Base-by-base conservation (phyloP, 78 protist genomes). In the Dictyostelium purpureum region DNA sequence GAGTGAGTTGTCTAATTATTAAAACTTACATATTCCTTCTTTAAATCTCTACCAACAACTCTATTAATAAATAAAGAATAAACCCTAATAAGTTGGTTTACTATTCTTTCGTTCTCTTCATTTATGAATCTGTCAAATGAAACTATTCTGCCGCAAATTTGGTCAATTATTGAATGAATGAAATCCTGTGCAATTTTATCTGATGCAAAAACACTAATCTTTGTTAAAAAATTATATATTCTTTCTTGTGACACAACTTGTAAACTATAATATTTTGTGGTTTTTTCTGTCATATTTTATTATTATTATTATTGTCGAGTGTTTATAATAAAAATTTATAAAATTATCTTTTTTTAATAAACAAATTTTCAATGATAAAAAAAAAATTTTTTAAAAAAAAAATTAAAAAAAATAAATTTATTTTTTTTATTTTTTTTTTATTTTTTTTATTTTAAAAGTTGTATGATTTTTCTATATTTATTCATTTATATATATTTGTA, bases 41-140 rank as follows among this genome's bases (percentile, higher is more conserved):
- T 85, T 33, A 85, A 38, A 21, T 85, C 91, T 42, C 74, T 49
- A 33, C 91, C 91, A 43, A 85, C 91, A 4, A 85, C 91, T 70
- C 49, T 70, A 59, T 73, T 85, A 35, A 85, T 73, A 73, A 85
- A 85, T 5, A 73, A 35, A n/a, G 59, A 42, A 19, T 66, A 73
- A 33, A 42, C 21, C 4, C 57, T 43, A 26, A 54, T 10, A 16
- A 82, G 28, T 35, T 42, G 38, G 16, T 7, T 31, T 5, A 70
- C 43, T 26, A n/a, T 31, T 37, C 57, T 40, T 69, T 52, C 11
- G 4, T 35, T 26, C 12, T n/a, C 19, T 16, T 52, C 40, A 52
- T 67, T 54, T 37, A 33, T 33, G 5, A 31, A 40, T 19, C 33
- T 24, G 24, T 43, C 70, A 21, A 56, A 61, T n/a, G 66, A 26